These are phyloP conservation scores for Diaporthe ilicicola DNA, from an alignment of 2,329 filamentous ascomycete species.

Conservation along the genomic window DNA sequence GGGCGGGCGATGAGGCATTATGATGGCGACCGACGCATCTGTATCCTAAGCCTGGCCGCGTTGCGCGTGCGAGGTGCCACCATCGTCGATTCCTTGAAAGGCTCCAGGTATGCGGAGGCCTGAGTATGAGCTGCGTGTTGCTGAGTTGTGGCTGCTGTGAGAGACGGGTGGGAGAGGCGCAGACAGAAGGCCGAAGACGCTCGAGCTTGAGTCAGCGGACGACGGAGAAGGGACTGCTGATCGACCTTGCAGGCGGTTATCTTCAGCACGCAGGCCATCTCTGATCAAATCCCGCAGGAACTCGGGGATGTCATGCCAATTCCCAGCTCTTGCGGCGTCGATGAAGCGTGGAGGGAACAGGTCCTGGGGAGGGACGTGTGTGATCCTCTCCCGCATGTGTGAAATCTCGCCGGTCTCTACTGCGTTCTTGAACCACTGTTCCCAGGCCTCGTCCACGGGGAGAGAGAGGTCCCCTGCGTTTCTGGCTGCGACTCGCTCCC, in stretches of 20 bases:
- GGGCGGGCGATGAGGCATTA: slow-evolving; percentile 9
- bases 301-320: slow-evolving; percentile 67
- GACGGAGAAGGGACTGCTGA: slow-evolving; percentile 32
- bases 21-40: neutral
- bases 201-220: slow-evolving; percentile 27
- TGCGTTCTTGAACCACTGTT: slow-evolving; percentile 77
- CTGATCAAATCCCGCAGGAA: slow-evolving; percentile 63
- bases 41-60: slow-evolving; percentile 28
- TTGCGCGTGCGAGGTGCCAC: slow-evolving; percentile 23
- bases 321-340: slow-evolving; percentile 61
- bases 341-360: slow-evolving; percentile 62
- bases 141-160: slow-evolving; percentile 2
- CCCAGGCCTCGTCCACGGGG: slow-evolving; percentile 75
- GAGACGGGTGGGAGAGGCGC: slow-evolving; percentile 17
- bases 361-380: slow-evolving; percentile 39
- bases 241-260: slow-evolving; percentile 31
- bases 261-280: slow-evolving; percentile 53
- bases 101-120: slow-evolving; percentile 28
- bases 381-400: slow-evolving; percentile 46
- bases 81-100: slow-evolving; percentile 23
- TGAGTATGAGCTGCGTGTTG: slow-evolving; percentile 28
- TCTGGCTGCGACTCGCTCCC: slow-evolving; percentile 69
- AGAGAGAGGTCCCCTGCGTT: slow-evolving; percentile 67
- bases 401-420: slow-evolving; percentile 66
- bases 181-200: slow-evolving; percentile 24